phyloP scores from a whole-genome alignment of 108 stramenopile genomes.

The Skeletonema costatum region DNA sequence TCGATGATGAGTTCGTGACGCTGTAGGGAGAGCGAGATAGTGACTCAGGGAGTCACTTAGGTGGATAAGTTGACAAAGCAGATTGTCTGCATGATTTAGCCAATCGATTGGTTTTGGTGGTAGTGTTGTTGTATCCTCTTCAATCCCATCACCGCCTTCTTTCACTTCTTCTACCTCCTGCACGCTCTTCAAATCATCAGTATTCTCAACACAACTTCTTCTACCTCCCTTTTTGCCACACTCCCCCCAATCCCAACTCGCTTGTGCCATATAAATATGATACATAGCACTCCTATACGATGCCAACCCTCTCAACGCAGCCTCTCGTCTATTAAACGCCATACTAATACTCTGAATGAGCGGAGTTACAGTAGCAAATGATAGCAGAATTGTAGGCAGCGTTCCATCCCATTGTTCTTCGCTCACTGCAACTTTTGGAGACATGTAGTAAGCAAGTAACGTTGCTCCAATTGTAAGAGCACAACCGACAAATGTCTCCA shows the following conservation, averaged over 20 bases:
- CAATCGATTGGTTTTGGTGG: slow-evolving; percentile 35
- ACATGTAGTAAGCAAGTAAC: slow-evolving; percentile 26
- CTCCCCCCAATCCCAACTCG: slow-evolving; percentile 59
- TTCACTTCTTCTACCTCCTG: background rate
- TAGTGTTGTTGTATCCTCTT: background rate
- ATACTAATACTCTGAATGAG: slow-evolving; percentile 49
- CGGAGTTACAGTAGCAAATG: slow-evolving; percentile 61
- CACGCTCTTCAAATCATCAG: slow-evolving; percentile 5
- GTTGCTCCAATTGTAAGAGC: slow-evolving; percentile 59
- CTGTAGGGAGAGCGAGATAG: slow-evolving; percentile 60
- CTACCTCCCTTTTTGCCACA: slow-evolving; percentile 35
- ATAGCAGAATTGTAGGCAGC: slow-evolving; percentile 35
- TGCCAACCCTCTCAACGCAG: slow-evolving; percentile 48
- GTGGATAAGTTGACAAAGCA: slow-evolving; percentile 51
- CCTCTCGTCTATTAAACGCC: slow-evolving; percentile 55
- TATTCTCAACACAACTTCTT: slow-evolving; percentile 42
- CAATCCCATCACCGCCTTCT: background rate
- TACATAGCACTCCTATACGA: slow-evolving; percentile 39
- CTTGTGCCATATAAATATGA: slow-evolving; percentile 57
- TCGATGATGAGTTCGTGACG: slow-evolving; percentile 53
- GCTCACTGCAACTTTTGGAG: background rate
- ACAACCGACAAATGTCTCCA: slow-evolving; percentile 56
- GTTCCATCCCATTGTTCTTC: slow-evolving; percentile 41
- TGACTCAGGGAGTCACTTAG: slow-evolving; percentile 57
- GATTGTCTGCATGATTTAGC: slow-evolving; percentile 53